phyloP scores from a whole-genome alignment of 139 green algal species.

The Chlorella sp. region DNA sequence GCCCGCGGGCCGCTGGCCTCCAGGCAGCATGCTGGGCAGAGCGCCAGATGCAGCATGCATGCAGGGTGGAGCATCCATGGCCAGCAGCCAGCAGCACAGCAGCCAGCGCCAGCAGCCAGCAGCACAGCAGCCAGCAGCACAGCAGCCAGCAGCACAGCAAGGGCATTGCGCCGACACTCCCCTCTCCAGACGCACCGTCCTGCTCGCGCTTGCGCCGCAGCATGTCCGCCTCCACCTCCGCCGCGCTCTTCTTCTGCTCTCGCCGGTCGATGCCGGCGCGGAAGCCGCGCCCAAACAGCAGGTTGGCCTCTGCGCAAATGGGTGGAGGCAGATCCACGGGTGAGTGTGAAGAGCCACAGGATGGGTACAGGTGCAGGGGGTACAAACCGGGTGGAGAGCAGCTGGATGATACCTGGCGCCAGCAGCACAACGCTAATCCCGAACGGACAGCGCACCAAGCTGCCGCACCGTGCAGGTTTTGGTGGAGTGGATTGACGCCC shows the following conservation, averaged over 20 bases:
- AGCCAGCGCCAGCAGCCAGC: background rate
- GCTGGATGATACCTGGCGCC: no score
- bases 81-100: background rate
- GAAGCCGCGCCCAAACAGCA: slow-evolving; percentile 96
- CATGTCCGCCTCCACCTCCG: slow-evolving; percentile 70
- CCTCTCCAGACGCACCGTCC: background rate
- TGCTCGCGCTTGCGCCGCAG: slow-evolving; percentile 46
- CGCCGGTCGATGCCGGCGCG: slow-evolving; percentile 92
- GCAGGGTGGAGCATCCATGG: no score
- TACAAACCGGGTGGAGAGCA: no score
- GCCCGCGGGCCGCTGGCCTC: no score
- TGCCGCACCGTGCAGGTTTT: slow-evolving; percentile 78
- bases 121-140: background rate
- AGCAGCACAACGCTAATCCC: no score
- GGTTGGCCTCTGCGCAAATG: slow-evolving; percentile 74
- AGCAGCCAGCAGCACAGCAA: background rate
- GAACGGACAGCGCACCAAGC: no score
- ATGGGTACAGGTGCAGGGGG: no score
- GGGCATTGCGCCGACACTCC: no score
- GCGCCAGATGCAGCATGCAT: no score
- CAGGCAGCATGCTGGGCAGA: no score
- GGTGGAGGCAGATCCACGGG: background rate
- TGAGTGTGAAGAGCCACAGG: no score
- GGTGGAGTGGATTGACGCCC: slow-evolving; percentile 95
- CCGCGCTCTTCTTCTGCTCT: slow-evolving; percentile 93